Evolutionary conservation across 2,329 filamentous ascomycete species (phyloP).

Genomic region (Fusarium solani-melongenae): DNA sequence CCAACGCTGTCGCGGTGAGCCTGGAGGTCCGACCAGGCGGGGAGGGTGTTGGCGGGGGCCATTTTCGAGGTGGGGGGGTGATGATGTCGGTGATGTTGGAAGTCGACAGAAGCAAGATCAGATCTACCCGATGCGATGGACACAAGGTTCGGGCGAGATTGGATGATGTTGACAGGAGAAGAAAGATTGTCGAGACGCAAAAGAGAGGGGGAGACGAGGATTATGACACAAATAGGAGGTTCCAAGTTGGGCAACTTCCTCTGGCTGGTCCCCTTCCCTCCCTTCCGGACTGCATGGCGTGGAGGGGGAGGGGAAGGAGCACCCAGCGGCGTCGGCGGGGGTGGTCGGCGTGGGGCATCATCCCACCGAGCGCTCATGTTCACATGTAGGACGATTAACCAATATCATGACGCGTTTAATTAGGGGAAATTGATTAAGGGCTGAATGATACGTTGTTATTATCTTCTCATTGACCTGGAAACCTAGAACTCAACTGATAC

Average conservation of each 20-base stretch:
- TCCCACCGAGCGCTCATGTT: conserved; percentile 36
- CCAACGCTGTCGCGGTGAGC: conserved; percentile 88
- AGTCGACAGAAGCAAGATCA: conserved; percentile 15
- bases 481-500: not conserved
- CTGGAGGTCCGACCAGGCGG: conserved; percentile 91
- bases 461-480: not conserved
- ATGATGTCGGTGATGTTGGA: not conserved
- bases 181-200: not conserved
- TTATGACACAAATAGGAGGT: conserved; percentile 6
- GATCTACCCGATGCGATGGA: not conserved
- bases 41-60: conserved; percentile 86
- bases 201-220: conserved; percentile 30
- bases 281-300: conserved; percentile 19
- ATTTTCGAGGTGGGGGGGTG: conserved; percentile 54
- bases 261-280: conserved; percentile 15
- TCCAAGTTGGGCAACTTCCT: conserved; percentile 10
- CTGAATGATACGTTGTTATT: not conserved
- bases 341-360: conserved; percentile 37
- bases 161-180: not conserved
- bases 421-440: not conserved
- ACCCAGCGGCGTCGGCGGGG: conserved; percentile 20
- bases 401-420: conserved; percentile 27
- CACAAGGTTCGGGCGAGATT: not conserved
- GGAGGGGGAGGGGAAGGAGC: conserved; percentile 5
- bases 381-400: conserved; percentile 10